Evolutionary conservation across 495 filamentous ascomycete genomes (phyloP), one percentile per base, ranked within the genome.

Genomic region (Cetradonia linearis): DNA sequence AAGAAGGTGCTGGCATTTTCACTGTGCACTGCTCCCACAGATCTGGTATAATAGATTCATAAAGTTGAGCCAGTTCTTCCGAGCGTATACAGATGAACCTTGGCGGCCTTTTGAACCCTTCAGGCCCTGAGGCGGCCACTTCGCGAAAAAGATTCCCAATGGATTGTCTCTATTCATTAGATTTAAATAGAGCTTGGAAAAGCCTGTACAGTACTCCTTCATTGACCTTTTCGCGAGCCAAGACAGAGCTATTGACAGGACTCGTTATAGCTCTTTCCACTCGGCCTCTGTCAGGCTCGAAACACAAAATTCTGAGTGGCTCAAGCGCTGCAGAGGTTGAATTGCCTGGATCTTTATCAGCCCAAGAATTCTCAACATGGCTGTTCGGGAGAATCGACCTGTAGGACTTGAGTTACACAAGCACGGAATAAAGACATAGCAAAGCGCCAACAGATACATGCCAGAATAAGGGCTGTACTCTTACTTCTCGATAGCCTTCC

Each of bases 181-280:
- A 53, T 11, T 53, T 53, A 10, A 33, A 53, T 16, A 53, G 28
- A 53, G 49, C 49, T 9, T 53, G 3, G 48, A 50, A 50, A 50
- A 13, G 5, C 16, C 23, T 20, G 28, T 16, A n/a, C 6, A 10
- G 13, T 8, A 31, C 16, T 9, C 48, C 25, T 31, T 16, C 7
- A 16, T 44, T 2, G n/a, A n/a, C 40, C 40, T 1, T 44, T 8
- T 8, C 40, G 20, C 18, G 0, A 0, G 40, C 40, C 40, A 23
- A 23, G 40, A n/a, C 18, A 44, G 40, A 44, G 18, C 20, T 44
- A 23, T 20, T 16, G n/a, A 20, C 11, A 9, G n/a, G 40, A 20
- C 11, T 0, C 20, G 40, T n/a, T 2, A 44, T 23, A 44, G 40
- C 40, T n/a, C 7, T 0, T 44, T 44, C n/a, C 9, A 23, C 40